Conservation (phyloP, 441 rosid genomes). For the Syzygium malaccense region DNA sequence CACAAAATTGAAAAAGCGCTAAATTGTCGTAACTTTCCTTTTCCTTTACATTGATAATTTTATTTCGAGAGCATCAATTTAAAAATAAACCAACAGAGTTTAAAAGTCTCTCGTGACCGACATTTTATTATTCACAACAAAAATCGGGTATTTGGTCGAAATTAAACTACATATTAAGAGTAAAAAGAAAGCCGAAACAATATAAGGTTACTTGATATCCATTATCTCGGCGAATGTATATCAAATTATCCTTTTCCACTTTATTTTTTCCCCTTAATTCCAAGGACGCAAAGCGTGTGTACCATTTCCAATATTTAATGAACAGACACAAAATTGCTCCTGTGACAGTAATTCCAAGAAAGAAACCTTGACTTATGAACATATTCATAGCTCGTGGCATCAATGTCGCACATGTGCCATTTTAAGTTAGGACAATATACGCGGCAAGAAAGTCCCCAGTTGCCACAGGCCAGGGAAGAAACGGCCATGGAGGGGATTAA, state of each 20-base stretch:
- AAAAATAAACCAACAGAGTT: background rate
- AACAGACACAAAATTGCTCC: background rate
- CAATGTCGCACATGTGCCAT: background rate
- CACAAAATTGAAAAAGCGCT: background rate
- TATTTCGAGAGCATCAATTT: background rate
- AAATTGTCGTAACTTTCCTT: background rate
- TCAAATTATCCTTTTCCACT: background rate
- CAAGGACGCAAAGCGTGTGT: background rate
- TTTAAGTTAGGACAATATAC: background rate
- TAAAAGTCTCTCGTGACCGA: background rate
- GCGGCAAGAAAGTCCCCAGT: background rate
- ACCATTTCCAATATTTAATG: background rate
- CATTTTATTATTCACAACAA: background rate
- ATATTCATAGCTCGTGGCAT: background rate
- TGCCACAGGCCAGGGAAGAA: background rate
- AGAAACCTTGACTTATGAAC: background rate
- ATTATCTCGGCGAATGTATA: background rate
- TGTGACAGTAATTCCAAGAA: background rate
- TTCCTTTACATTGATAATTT: background rate
- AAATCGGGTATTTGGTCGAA: background rate
- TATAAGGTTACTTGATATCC: background rate
- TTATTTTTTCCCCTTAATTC: background rate
- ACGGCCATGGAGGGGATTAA: background rate
- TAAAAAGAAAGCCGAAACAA: background rate
- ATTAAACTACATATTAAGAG: background rate